Conservation (phyloP, 257 asterid genomes). For the Nicotiana obtusifolia region DNA sequence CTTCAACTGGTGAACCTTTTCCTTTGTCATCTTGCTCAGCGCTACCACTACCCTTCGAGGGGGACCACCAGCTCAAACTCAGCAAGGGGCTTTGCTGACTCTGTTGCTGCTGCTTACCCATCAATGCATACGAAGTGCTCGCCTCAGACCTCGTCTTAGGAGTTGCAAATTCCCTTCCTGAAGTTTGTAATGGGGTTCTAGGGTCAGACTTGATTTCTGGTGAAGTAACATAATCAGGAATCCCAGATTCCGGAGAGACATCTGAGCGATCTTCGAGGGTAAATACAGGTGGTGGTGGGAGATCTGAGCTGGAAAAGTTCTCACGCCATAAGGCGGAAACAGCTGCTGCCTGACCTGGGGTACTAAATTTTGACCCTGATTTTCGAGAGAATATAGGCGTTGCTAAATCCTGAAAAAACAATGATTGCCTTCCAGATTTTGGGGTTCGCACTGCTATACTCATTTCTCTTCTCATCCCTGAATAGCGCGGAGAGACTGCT, state of each 20-base stretch:
- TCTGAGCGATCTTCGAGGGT: slow-evolving; percentile 86
- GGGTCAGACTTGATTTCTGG: slow-evolving; percentile 74
- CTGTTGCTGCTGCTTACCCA: slow-evolving; percentile 47
- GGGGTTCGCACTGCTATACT: slow-evolving; percentile 57
- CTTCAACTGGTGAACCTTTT: slow-evolving; percentile 92
- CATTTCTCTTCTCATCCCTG: slow-evolving; percentile 39
- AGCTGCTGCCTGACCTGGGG: slow-evolving; percentile 93
- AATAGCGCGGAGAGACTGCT: neutral
- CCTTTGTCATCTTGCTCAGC: slow-evolving; percentile 81
- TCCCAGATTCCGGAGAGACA: slow-evolving; percentile 73
- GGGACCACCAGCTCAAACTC: slow-evolving; percentile 81
- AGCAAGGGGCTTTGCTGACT: slow-evolving; percentile 53
- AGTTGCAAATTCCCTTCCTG: slow-evolving; percentile 53
- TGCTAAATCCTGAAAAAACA: slow-evolving; percentile 82
- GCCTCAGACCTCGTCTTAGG: slow-evolving; percentile 71
- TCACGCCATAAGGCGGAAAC: slow-evolving; percentile 97
- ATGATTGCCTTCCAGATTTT: slow-evolving; percentile 73
- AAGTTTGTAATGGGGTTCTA: slow-evolving; percentile 47
- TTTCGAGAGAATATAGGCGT: slow-evolving; percentile 72
- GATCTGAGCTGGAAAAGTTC: slow-evolving; percentile 81
- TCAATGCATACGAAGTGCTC: slow-evolving; percentile 56
- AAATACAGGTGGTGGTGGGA: slow-evolving; percentile 89
- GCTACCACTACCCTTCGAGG: slow-evolving; percentile 62
- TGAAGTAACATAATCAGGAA: slow-evolving; percentile 56
- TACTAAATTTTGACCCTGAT: slow-evolving; percentile 58